Base-by-base conservation (phyloP, 2,329 filamentous ascomycete species). In the Colletotrichum liaoningense region DNA sequence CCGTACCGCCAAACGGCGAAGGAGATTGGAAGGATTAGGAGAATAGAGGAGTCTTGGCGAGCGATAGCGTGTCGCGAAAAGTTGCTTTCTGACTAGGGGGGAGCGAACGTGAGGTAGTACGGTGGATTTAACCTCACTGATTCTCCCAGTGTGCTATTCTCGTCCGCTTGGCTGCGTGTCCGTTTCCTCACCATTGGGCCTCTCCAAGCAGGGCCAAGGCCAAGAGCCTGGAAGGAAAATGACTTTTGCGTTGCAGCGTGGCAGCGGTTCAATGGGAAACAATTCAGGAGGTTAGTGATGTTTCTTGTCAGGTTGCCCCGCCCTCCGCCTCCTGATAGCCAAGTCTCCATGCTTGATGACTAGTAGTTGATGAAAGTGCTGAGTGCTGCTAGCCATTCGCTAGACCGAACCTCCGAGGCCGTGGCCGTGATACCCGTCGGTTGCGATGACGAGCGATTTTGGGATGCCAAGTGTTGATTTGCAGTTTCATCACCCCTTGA, bases 11-110 rank as follows among this genome's bases (percentile, higher is more conserved):
- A 49, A 8, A 26, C 12, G 24, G 35, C 35, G 26, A 9, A 24
- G 42, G 42, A 59, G 35, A 19, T n/a, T 19, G 38, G 69, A 65
- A 69, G 69, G 69, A 58, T 72, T 69, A 69, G 69, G 58, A 72
- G 69, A 72, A 54, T 63, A 54, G 42, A 68, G 12, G 24, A 52
- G 64, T 12, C 65, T 72, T 69, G 65, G 65, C 65, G 35, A 30
- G 9, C 30, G 57, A 58, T 42, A 59, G 65, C 59, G 52, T 30
- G 35, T 72, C 65, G 69, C 65, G 65, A 72, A 69, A 14, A 42
- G 49, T 33, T 72, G 46, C 69, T 56, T 35, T 12, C 38, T 33
- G 46, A 33, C 33, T 11, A 11, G 46, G 42, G 42, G 28, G n/a
- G 1, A 4, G 16, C 33, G 28, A 57, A 38, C 5, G 16, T 52